These are phyloP conservation scores for Podaxis sp. DNA, from an alignment of 768 basidiomycete genomes.

Conservation along the genomic window DNA sequence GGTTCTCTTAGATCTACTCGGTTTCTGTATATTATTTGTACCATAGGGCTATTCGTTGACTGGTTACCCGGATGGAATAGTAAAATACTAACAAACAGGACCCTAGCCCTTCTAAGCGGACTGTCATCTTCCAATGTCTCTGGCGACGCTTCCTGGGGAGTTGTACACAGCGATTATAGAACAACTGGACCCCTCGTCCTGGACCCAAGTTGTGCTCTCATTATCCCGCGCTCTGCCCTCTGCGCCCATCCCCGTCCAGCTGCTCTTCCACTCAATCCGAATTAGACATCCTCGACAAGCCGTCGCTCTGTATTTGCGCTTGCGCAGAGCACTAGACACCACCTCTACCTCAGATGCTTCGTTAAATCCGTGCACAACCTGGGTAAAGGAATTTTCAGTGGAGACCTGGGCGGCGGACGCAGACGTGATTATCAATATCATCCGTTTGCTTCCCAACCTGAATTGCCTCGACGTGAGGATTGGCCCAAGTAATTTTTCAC, in stretches of 20 bases:
- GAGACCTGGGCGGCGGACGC: conserved; percentile 74
- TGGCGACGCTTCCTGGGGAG: conserved; percentile 57
- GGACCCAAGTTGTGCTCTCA: conserved; percentile 55
- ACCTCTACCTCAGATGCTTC: conserved; percentile 5
- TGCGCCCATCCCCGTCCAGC: conserved; percentile 52
- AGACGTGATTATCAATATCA: conserved; percentile 69
- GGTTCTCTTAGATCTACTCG: conserved; percentile 14
- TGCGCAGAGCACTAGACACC: conserved; percentile 34
- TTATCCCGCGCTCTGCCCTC: conserved; percentile 64
- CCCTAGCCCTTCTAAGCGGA: neutral
- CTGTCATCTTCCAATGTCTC: conserved; percentile 22
- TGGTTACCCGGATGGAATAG: neutral
- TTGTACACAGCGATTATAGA: conserved; percentile 60
- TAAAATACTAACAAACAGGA: conserved; percentile 7
- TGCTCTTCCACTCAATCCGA: conserved; percentile 59
- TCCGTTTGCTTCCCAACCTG: conserved; percentile 55
- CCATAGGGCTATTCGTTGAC: conserved; percentile 10
- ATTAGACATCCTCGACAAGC: conserved; percentile 53
- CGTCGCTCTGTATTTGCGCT: conserved; percentile 53
- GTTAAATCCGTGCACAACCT: conserved; percentile 26
- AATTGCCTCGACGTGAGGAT: conserved; percentile 59
- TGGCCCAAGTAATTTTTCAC: conserved; percentile 73
- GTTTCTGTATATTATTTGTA: conserved; percentile 16
- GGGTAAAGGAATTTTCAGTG: conserved; percentile 51
- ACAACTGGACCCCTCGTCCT: conserved; percentile 43